Conservation (phyloP, 148 eudicot species). For the Selenicereus undatus region DNA sequence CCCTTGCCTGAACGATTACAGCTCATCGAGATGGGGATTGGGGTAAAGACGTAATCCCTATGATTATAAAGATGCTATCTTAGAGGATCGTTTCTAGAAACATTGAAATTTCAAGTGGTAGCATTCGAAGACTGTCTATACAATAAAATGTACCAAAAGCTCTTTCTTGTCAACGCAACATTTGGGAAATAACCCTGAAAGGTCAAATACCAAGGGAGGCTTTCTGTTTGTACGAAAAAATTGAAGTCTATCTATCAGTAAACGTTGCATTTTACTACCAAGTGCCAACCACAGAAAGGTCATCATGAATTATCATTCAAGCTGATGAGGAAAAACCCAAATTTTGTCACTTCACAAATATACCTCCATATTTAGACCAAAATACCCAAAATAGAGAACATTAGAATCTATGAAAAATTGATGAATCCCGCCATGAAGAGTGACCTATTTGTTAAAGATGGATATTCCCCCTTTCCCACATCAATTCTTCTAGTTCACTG, state of each 20-base stretch:
- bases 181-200: too few relatives aligned
- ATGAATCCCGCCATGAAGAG: slow-evolving; percentile 12
- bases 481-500: not conserved
- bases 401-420: not conserved
- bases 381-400: slow-evolving; percentile 1
- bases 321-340: not conserved
- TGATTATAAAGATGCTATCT: too few relatives aligned
- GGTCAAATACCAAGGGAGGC: not conserved
- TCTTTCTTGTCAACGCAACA: too few relatives aligned
- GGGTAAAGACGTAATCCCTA: too few relatives aligned
- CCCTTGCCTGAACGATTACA: too few relatives aligned
- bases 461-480: slow-evolving; percentile 8
- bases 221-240: not conserved
- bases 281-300: not conserved
- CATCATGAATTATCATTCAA: not conserved
- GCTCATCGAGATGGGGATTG: too few relatives aligned
- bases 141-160: too few relatives aligned
- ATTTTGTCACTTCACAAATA: not conserved
- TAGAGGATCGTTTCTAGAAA: too few relatives aligned
- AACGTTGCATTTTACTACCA: not conserved
- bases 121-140: too few relatives aligned
- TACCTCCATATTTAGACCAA: not conserved
- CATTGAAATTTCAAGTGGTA: too few relatives aligned
- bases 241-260: not conserved
- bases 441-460: slow-evolving; percentile 15